Conservation (phyloP, 78 protist species). For the Guillardia theta region DNA sequence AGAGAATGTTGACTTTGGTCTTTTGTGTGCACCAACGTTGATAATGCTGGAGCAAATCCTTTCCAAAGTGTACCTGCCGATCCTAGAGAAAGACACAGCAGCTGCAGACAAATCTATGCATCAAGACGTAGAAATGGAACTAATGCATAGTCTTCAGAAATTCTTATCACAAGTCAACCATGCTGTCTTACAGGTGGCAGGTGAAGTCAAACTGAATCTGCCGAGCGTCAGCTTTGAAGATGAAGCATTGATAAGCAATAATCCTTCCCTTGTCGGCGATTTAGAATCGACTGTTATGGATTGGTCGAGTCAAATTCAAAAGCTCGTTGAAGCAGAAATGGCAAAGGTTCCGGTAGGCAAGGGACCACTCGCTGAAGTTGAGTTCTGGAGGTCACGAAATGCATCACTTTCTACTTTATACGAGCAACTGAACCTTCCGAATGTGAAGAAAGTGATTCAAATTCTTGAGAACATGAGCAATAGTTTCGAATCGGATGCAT, state of each 20-base stretch:
- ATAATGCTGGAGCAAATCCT: conserved; percentile 34
- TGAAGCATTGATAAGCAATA: not conserved
- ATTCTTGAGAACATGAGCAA: not conserved
- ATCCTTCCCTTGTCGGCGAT: not conserved
- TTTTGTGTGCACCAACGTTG: not conserved
- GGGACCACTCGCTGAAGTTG: conserved; percentile 80
- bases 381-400: conserved; percentile 69
- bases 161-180: conserved; percentile 46
- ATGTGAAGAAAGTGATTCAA: conserved; percentile 50
- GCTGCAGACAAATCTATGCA: not conserved
- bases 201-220: not conserved
- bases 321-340: conserved; percentile 19
- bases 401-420: conserved; percentile 59
- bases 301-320: conserved; percentile 45
- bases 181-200: conserved; percentile 56
- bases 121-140: not conserved
- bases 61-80: conserved; percentile 31
- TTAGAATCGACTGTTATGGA: conserved; percentile 33
- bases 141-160: not conserved
- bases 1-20: not conserved
- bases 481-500: not conserved
- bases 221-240: conserved; percentile 51
- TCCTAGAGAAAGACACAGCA: not conserved
- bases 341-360: conserved; percentile 24
- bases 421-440: conserved; percentile 76